Evolutionary conservation across 352 stramenopile species (phyloP), one percentile per base, ranked within the genome.

Genomic region (Pythium dissotocum): DNA sequence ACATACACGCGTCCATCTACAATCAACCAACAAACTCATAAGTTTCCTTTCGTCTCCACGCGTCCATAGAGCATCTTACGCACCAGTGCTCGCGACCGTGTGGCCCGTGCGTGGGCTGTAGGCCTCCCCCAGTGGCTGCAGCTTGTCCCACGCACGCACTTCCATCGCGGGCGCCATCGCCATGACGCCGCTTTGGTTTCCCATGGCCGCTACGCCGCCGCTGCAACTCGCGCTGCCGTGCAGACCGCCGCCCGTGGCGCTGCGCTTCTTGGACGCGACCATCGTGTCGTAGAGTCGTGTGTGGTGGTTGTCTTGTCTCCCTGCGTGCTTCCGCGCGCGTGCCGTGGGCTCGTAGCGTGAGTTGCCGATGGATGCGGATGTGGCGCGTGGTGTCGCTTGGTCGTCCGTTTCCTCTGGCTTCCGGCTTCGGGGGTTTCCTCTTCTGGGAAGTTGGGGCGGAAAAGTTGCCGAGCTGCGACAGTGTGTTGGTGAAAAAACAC

Each of bases 51-150:
- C 5, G 9, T 38, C 35, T 38, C n/a, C 35, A 18, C 38, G 14
- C 38, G 14, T 44, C 38, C 38, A 12, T 9, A 44, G 38, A 12
- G 8, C 5, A 3, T 9, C 12, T 9, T 44, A 51, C 67, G 38
- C 67, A 92, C 86, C 77, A 68, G 90, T 85, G 69, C 82, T 84
- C 35, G 89, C 86, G 56, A 95, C 88, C 24, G 87, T 95, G 75
- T 96, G 88, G 18, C 88, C 88, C 35, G 88, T 96, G 49, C 88
- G 84, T 6, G 88, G 86, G 26, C 83, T 94, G 72, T 95, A 96
- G 18, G 85, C 78, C 49, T 94, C 87, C 62, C 87, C 88, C 8
- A 86, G 79, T 16, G 80, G 82, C 24, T 90, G 70, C 38, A 95
- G 76, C 57, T 88, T 91, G 61, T 80, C 78, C 88, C 88, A 96